Evolutionary conservation across 805 yeast genomes (phyloP), one percentile per base, ranked within the genome.

Genomic region (Pichia pseudocactophila): DNA sequence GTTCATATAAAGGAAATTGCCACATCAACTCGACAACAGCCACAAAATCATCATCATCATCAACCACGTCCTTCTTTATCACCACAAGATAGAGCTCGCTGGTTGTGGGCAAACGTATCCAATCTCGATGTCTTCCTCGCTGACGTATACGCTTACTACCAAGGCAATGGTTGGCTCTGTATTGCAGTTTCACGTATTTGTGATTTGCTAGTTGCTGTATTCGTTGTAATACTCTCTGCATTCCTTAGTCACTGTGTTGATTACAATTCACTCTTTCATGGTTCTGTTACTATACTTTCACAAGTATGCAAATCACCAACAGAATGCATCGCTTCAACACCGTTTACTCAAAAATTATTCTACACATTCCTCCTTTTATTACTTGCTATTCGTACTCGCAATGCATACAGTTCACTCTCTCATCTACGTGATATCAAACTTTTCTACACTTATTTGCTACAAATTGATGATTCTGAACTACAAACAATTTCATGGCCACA

Each of bases 41-140:
- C n/a, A n/a, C n/a, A 20, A 31, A 16, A 17, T n/a, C 17, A 34
- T 15, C 25, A 22, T 22, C 5, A 22, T 22, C 25, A 22, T 22
- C 25, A 22, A n/a, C n/a, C n/a, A n/a, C n/a, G n/a, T 22, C 25
- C 25, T 22, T 6, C 8, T 1, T 55, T 78, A 22, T 74, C 78
- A 39, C 76, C 84, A 1, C 68, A 68, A 45, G 96, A 89, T 56
- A 66, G 87, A 38, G 95, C 97, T 0, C 66, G 84, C 15, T 92
- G 97, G 87, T 73, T 86, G 46, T 92, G 98, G 97, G 95, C 97
- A 1, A 92, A 92, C 55, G 86, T 92, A 19, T 86, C 84, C 51
- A 92, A 92, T 59, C 71, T 92, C 59, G 99, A 92, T 63, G 73
- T 77, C 36, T 92, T 90, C 53, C 66, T 92, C 16, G 78, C 77